These are phyloP conservation scores for Beta corolliflora DNA, from an alignment of 179 eudicot genomes.

Conservation along the genomic window DNA sequence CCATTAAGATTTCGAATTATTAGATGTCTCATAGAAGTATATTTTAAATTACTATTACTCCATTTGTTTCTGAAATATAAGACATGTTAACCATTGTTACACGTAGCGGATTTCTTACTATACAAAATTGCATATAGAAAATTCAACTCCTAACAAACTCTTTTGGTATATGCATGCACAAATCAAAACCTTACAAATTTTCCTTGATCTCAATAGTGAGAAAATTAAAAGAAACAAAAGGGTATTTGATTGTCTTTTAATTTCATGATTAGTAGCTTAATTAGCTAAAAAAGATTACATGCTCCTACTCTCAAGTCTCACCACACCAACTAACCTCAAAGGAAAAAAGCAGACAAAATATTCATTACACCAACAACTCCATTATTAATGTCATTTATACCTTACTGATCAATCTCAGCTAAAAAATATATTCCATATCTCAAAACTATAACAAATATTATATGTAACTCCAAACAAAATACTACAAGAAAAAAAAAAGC, in stretches of 20 bases:
- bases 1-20: no score
- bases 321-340: slow-evolving; percentile 31
- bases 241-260: neutral
- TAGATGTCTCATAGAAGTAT: no score
- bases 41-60: no score
- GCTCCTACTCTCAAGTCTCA: slow-evolving; percentile 15
- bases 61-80: no score
- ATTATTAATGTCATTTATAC: slow-evolving; percentile 31
- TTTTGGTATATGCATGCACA: neutral
- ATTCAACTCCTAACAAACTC: neutral
- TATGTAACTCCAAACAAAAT: neutral
- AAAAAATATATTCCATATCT: slow-evolving; percentile 20
- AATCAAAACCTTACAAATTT: no score
- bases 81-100: no score
- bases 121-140: neutral
- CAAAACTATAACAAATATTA: neutral
- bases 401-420: slow-evolving; percentile 21
- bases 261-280: slow-evolving; percentile 19
- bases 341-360: slow-evolving; percentile 26
- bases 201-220: slow-evolving; percentile 6
- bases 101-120: no score
- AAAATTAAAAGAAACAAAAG: neutral
- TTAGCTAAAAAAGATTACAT: slow-evolving; percentile 25
- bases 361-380: slow-evolving; percentile 50
- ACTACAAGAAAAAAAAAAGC: neutral